phyloP scores from a whole-genome alignment of 352 stramenopile species.

The Phytophthora colocasiae region DNA sequence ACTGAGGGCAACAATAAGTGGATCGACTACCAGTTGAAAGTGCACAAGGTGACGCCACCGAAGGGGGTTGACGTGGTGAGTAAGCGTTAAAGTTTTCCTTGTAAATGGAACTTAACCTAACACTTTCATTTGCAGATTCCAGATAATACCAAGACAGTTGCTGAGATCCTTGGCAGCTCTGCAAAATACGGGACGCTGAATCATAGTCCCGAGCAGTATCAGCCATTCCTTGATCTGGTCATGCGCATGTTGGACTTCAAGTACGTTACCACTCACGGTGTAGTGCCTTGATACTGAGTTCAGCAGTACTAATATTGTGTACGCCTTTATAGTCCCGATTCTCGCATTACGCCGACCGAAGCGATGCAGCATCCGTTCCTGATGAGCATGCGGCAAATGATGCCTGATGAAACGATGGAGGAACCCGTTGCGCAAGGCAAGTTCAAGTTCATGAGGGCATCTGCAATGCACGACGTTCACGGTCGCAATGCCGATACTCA shows the following conservation, averaged over 20 bases:
- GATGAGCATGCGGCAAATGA: slow-evolving; percentile 43
- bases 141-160: slow-evolving; percentile 51
- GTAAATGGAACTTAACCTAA: background rate
- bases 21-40: slow-evolving; percentile 73
- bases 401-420: slow-evolving; percentile 47
- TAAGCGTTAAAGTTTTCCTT: slow-evolving; percentile 15
- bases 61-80: slow-evolving; percentile 46
- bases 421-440: slow-evolving; percentile 47
- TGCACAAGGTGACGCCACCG: slow-evolving; percentile 54
- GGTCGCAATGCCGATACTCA: slow-evolving; percentile 38
- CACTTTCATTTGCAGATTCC: slow-evolving; percentile 35
- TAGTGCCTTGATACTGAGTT: background rate
- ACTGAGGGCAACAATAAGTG: slow-evolving; percentile 62
- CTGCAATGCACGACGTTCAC: slow-evolving; percentile 47
- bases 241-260: slow-evolving; percentile 96
- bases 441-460: slow-evolving; percentile 58
- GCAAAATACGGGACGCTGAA: slow-evolving; percentile 51
- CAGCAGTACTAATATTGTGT: background rate
- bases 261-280: slow-evolving; percentile 47
- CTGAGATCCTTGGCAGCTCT: slow-evolving; percentile 66
- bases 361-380: slow-evolving; percentile 96
- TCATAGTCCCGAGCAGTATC: slow-evolving; percentile 90
- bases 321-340: slow-evolving; percentile 58
- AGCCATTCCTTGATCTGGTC: slow-evolving; percentile 94
- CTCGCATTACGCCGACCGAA: slow-evolving; percentile 92